Evolutionary conservation across 1,139 yeast genomes (phyloP), one percentile per base, ranked within the genome.

Genomic region (Hansenula lynferdii): DNA sequence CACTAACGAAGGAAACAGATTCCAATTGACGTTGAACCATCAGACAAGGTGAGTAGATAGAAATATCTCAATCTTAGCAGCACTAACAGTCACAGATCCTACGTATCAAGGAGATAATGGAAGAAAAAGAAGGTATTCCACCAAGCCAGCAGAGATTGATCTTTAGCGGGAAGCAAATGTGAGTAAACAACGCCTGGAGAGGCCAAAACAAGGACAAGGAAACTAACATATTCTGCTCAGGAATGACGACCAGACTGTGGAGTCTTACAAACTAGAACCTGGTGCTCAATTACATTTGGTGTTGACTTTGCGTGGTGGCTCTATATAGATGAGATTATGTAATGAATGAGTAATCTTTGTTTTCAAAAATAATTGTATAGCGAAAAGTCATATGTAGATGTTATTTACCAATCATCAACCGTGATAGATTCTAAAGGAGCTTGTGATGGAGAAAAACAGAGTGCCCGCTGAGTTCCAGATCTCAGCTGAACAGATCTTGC

Each of bases 51-150:
- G 52, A 42, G 72, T 60, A 12, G 11, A 22, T 5, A 6, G 8
- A 9, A 22, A 6, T 22, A 22, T 7, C 22, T 8, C 24, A 22
- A 4, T 10, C 28, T 42, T 42, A 14, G 38, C 40, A 29, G 7
- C 37, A 41, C 50, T 39, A 49, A 51, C 48, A 35, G n/a, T 12
- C 2, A 14, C 51, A 68, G 69, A 82, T 90, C 44, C 77, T 81
- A 49, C 77, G 86, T 38, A 80, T 92, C 65, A 92, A 92, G 64
- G 97, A 92, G 61, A 77, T 85, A 62, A 80, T 92, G 69, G 97
- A 92, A 62, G 97, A 92, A 57, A 86, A 89, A 57, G 98, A 92
- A 61, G 98, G 98, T 5, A 92, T 92, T 42, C 97, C 97, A 5
- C 97, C 98, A 17, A 80, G 87, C 24, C 98, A 92, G 63, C 98